Evolutionary conservation across 192 early-diverging fungal species (phyloP).

Genomic region (Irineochytrium annulatum): DNA sequence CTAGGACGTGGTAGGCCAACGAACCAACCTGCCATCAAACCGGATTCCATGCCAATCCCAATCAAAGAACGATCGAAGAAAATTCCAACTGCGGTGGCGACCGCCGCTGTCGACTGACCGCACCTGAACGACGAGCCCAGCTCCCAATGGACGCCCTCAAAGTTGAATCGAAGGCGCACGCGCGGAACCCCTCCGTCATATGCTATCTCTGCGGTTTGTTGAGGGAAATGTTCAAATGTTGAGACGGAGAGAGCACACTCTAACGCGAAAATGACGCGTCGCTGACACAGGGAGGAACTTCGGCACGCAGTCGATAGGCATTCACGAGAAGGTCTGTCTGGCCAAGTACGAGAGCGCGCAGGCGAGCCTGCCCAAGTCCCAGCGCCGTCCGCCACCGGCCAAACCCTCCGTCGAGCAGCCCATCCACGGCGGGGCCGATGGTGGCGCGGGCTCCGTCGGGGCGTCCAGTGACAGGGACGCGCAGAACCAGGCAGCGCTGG

Average conservation of each 20-base stretch:
- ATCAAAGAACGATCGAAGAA: no score
- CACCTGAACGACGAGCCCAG: no score
- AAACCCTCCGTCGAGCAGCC: slow-evolving; percentile 1
- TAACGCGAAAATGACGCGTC: no score
- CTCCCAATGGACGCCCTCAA: slow-evolving; percentile 2
- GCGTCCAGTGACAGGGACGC: slow-evolving; percentile 1
- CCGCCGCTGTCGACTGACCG: no score
- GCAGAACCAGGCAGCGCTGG: slow-evolving; percentile 11
- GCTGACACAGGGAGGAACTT: slow-evolving; percentile 16
- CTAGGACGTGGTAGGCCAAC: no score
- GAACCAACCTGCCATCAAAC: no score
- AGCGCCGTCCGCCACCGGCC: slow-evolving; percentile 9
- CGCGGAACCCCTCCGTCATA: slow-evolving; percentile 7
- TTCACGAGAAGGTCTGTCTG: slow-evolving; percentile 14
- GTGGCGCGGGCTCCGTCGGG: not conserved
- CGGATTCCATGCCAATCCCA: no score
- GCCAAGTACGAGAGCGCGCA: slow-evolving; percentile 11
- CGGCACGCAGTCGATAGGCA: slow-evolving; percentile 11
- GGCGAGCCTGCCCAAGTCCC: slow-evolving; percentile 7
- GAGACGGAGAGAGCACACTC: no score
- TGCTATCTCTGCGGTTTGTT: slow-evolving; percentile 22
- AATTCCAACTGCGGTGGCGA: no score
- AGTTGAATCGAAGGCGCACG: slow-evolving; percentile 14
- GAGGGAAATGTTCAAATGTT: no score
- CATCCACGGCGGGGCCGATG: not conserved